These are phyloP conservation scores for Pestalotiopsis sp. DNA, from an alignment of 2,329 filamentous ascomycete genomes.

Conservation along the genomic window DNA sequence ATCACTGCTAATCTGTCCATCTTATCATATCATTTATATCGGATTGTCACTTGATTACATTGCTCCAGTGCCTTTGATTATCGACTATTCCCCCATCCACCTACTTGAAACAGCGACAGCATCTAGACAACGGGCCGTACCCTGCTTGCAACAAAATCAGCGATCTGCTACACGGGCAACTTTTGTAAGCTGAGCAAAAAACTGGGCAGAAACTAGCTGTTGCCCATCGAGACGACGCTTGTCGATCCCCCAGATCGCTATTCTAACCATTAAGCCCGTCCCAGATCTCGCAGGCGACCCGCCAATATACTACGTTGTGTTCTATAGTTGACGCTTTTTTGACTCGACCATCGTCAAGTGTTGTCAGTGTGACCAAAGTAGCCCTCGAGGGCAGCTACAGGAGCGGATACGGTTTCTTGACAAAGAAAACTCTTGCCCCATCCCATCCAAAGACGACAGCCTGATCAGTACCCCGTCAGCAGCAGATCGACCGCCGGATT, in stretches of 20 bases:
- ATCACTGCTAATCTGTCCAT: background rate
- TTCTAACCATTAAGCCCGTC: background rate
- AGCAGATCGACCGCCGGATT: background rate
- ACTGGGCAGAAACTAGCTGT: background rate
- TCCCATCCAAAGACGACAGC: background rate
- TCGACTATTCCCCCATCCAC: slow-evolving; percentile 2
- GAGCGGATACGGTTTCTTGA: background rate
- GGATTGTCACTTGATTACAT: background rate
- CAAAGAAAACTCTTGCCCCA: background rate
- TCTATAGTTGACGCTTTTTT: background rate
- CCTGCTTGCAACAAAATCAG: background rate
- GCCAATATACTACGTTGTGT: background rate
- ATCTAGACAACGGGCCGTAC: background rate
- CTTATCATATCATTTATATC: background rate
- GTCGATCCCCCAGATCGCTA: background rate
- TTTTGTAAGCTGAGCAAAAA: background rate
- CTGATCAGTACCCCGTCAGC: background rate
- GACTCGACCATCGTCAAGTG: background rate
- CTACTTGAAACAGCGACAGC: slow-evolving; percentile 10
- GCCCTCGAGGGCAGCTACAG: background rate
- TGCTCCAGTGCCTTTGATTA: background rate
- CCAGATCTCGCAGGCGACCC: background rate
- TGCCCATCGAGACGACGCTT: slow-evolving; percentile 11
- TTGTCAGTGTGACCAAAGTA: background rate
- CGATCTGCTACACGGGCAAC: background rate